These are phyloP conservation scores for Coprinopsis strossmayeri DNA, from an alignment of 768 basidiomycete species.

Conservation along the genomic window DNA sequence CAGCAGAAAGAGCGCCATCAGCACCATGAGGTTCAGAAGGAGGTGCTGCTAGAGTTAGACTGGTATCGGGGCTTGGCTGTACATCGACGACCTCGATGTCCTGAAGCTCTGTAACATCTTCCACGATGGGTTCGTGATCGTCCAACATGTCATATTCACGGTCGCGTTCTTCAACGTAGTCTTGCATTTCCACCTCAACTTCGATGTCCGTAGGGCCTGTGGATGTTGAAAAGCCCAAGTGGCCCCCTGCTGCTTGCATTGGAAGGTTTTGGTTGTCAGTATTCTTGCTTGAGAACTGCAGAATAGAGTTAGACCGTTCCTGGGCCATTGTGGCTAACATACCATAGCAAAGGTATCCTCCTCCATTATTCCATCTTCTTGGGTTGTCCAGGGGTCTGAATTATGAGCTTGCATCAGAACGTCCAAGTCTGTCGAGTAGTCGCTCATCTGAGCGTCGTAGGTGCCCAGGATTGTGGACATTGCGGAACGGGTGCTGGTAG, in stretches of 20 bases:
- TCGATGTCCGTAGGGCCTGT: constrained; percentile 1
- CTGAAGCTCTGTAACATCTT: constrained; percentile 11
- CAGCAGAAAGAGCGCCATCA: background rate
- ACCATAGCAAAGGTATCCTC: constrained; percentile 10
- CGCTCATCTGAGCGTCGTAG: constrained; percentile 13
- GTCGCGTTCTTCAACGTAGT: constrained; percentile 12
- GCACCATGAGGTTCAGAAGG: background rate
- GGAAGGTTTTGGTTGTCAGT: background rate
- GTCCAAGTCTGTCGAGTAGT: constrained; percentile 14
- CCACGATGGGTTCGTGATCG: constrained; percentile 7
- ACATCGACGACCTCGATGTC: constrained; percentile 14
- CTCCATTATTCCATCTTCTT: constrained; percentile 15
- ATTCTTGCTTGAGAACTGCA: background rate
- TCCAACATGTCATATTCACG: constrained; percentile 16
- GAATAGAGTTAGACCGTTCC: background rate
- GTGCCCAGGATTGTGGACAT: constrained; percentile 13
- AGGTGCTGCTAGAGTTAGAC: background rate
- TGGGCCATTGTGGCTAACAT: constrained; percentile 2
- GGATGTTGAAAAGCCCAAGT: constrained; percentile 2
- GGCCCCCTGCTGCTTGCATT: background rate
- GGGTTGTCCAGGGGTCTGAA: constrained; percentile 14
- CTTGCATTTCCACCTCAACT: constrained; percentile 16
- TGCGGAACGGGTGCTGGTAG: background rate
- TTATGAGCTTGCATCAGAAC: constrained; percentile 14
- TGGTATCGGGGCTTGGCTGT: background rate